phyloP scores from a whole-genome alignment of 495 filamentous ascomycete species.

The Cairneyella variabilis region DNA sequence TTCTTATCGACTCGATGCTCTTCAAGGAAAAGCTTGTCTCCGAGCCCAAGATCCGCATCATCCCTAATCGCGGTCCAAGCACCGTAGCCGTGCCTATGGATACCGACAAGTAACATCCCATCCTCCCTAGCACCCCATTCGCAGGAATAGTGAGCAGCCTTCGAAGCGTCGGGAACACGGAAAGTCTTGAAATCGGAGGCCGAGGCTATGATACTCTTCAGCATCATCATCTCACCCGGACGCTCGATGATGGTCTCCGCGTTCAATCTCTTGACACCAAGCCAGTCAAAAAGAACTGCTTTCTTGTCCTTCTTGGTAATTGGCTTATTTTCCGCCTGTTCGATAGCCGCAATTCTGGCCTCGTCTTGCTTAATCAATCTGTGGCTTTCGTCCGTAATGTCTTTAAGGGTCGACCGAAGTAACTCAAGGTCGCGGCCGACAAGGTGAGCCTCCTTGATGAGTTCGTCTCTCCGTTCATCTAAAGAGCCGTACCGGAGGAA shows the following conservation, averaged over 20 bases:
- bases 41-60: slow-evolving; percentile 79
- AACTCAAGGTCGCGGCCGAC: slow-evolving; percentile 67
- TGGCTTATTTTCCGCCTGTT: slow-evolving; percentile 65
- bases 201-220: slow-evolving; percentile 65
- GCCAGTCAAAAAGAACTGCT: slow-evolving; percentile 89
- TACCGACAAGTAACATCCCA: slow-evolving; percentile 93
- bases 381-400: slow-evolving; percentile 68
- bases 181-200: slow-evolving; percentile 68
- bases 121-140: slow-evolving; percentile 91
- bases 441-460: slow-evolving; percentile 80
- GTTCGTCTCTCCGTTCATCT: slow-evolving; percentile 78
- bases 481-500: slow-evolving; percentile 86
- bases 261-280: slow-evolving; percentile 88
- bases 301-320: slow-evolving; percentile 95
- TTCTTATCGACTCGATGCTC: slow-evolving; percentile 98
- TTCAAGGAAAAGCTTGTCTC: slow-evolving; percentile 93
- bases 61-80: slow-evolving; percentile 92
- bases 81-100: slow-evolving; percentile 88
- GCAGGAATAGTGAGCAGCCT: slow-evolving; percentile 79
- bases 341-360: slow-evolving; percentile 52
- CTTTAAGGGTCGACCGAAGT: slow-evolving; percentile 49
- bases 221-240: slow-evolving; percentile 78
- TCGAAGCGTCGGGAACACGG: slow-evolving; percentile 85
- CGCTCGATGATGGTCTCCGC: slow-evolving; percentile 91
- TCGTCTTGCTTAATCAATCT: slow-evolving; percentile 67